Evolutionary conservation across 495 filamentous ascomycete species (phyloP).

Genomic region (Penicillium simplicissimum): DNA sequence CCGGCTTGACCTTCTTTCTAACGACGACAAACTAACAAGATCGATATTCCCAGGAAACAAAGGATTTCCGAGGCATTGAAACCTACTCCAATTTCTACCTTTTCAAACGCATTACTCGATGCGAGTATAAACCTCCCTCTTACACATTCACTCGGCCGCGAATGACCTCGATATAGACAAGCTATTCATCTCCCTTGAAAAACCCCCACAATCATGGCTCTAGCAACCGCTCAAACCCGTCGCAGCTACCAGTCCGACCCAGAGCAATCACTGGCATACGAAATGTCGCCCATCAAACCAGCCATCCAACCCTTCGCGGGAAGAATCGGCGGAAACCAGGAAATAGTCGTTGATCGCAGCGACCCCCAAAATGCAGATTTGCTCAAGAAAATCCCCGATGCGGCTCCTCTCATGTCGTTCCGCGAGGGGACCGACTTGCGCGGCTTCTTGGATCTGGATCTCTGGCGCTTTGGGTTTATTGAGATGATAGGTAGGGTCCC

Average conservation of each 20-base stretch:
- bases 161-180: neutral
- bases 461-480: neutral
- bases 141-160: neutral
- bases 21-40: neutral
- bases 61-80: neutral
- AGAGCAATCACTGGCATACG: neutral
- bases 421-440: neutral
- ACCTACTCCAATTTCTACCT: neutral
- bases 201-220: neutral
- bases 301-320: neutral
- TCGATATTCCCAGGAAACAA: neutral
- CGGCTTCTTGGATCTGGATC: neutral
- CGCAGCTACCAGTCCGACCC: neutral
- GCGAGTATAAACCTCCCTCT: neutral
- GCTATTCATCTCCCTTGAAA: neutral
- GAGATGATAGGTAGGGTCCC: neutral
- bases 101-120: neutral
- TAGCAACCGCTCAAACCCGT: neutral
- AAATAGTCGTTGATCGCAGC: neutral
- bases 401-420: neutral
- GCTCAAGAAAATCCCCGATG: neutral
- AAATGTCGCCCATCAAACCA: neutral
- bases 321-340: neutral
- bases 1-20: neutral
- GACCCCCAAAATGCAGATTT: neutral